Percentiles rank a stretch among this genome's conserved stretches.
Conservation (phyloP, 2,329 filamentous ascomycete species). For the Pestalotiopsis fici region DNA sequence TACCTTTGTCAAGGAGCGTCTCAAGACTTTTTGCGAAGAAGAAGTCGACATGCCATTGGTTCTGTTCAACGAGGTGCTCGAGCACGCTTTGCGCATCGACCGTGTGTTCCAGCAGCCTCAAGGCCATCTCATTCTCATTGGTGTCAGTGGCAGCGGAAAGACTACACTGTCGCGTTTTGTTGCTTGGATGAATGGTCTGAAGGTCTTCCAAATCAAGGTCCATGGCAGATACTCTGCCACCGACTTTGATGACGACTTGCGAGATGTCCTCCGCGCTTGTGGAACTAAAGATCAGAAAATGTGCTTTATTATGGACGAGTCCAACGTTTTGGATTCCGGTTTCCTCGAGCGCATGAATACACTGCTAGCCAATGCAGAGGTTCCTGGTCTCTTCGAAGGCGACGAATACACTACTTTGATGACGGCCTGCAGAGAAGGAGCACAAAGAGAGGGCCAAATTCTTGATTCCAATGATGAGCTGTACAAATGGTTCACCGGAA, state of each 20-base stretch:
- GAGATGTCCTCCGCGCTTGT: conserved; percentile 88
- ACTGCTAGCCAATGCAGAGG: conserved; percentile 96
- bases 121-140: conserved; percentile 96
- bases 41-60: conserved; percentile 98
- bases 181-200: conserved; percentile 99
- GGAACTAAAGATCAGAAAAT: conserved; percentile 99
- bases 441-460: conserved; percentile 90
- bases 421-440: conserved; percentile 98
- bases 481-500: conserved; percentile 99
- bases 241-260: conserved; percentile 96
- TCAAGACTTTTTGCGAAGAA: conserved; percentile 99
- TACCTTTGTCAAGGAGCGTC: conserved; percentile 94
- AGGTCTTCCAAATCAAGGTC: conserved; percentile 99
- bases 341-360: conserved; percentile 99
- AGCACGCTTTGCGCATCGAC: conserved; percentile 97
- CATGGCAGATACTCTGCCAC: conserved; percentile 98
- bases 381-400: conserved; percentile 97
- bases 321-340: conserved; percentile 96
- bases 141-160: conserved; percentile 97
- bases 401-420: conserved; percentile 98
- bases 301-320: conserved; percentile 99
- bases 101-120: conserved; percentile 98
- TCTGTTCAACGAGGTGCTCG: conserved; percentile 98
- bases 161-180: conserved; percentile 97
- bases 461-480: conserved; percentile 97